Base-by-base conservation (phyloP, 352 stramenopile species). In the Phytophthora syringae region DNA sequence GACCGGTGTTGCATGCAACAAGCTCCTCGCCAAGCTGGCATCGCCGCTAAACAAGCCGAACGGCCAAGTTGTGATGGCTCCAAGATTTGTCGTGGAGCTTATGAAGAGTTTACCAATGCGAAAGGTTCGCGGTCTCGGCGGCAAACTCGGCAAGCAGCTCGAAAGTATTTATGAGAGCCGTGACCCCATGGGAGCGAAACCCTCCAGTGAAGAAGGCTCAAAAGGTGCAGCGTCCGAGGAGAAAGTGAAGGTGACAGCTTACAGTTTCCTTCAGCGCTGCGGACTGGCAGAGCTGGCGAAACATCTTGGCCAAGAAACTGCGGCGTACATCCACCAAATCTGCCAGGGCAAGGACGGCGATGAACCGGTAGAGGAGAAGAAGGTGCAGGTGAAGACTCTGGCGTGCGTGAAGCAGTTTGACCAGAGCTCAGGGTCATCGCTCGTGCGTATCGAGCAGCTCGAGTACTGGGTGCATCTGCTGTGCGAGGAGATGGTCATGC, bases 11-110 rank as follows among this genome's bases (percentile, higher is more conserved):
- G 83, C 88, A 15, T 65, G 72, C 47, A 94, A 91, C 67, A 95
- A 95, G 51, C 71, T 95, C 10, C 47, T 93, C 27, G 79, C 88
- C 36, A 95, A 95, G 55, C 53, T 95, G 12, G 84, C 73, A 4
- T 93, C 87, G 4, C 87, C 87, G 12, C 61, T 94, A 7, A 93
- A 95, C 62, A 95, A 95, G 43, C 87, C 87, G 5, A 82, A 90
- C 27, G 87, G 87, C 0, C 87, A 95, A 76, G 86, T 83, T 22
- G 80, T 95, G 10, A 61, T 95, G 13, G 68, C 83, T 5, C 72
- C 80, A 34, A 82, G 87, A 2, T 95, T 90, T 58, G 73, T 93
- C 11, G 51, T 43, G 1, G 34, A 69, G 12, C 56, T 95, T 11
- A 91, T 95, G 84, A 75, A 90, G 53, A 80, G 76, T 44, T 88